phyloP scores from a whole-genome alignment of 257 asterid species.

The Solanum lycopersicoides region DNA sequence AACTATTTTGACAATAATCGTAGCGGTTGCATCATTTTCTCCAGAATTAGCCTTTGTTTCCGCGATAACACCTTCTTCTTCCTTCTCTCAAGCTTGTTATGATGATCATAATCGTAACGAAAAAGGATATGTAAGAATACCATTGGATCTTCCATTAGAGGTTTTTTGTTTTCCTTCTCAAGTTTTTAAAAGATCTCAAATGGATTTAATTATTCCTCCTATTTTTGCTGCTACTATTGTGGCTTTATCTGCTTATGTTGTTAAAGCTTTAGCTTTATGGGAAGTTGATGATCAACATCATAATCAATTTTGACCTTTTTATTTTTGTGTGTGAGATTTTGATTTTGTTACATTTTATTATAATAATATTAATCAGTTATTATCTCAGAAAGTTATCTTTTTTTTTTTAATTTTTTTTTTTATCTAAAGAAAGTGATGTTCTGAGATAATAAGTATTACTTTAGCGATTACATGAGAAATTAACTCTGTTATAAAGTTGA shows the following conservation, averaged over 20 bases:
- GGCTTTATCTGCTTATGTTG: conserved; percentile 50
- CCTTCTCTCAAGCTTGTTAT: conserved; percentile 34
- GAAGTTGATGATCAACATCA: conserved; percentile 41
- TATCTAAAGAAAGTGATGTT: not conserved
- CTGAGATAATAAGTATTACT: no score
- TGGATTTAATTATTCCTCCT: conserved; percentile 70
- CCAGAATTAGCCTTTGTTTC: conserved; percentile 88
- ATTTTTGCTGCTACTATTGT: conserved; percentile 69
- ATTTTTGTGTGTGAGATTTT: not conserved
- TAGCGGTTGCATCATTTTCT: conserved; percentile 64
- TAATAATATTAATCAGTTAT: not conserved
- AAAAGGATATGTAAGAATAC: conserved; percentile 40
- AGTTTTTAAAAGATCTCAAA: conserved; percentile 36
- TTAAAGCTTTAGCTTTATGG: conserved; percentile 68
- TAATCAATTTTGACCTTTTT: not conserved
- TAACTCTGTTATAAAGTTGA: not conserved
- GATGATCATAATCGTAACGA: not conserved
- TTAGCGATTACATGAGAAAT: not conserved
- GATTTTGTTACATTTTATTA: not conserved
- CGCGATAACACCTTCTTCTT: conserved; percentile 36
- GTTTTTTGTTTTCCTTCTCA: conserved; percentile 47
- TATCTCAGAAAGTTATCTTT: not conserved
- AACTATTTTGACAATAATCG: conserved; percentile 44
- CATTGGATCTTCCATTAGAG: conserved; percentile 65
- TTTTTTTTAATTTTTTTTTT: no score